These are phyloP conservation scores for Calonectria crousiana DNA, from an alignment of 2,329 filamentous ascomycete species.

Conservation along the genomic window DNA sequence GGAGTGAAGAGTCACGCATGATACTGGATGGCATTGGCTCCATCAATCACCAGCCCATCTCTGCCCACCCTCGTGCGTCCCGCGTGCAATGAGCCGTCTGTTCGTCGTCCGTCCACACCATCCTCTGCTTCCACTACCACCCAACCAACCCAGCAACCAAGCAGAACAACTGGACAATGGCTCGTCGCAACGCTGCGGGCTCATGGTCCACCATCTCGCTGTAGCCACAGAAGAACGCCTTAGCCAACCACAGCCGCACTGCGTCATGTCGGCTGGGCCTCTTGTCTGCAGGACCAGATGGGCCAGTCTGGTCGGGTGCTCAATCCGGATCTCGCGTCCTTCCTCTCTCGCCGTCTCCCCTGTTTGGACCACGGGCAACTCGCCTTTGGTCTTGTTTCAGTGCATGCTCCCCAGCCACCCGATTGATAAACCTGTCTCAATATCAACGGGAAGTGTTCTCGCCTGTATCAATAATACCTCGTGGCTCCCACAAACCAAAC, in stretches of 20 bases:
- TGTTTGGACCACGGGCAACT: neutral
- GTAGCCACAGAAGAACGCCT: neutral
- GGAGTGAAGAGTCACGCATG: constrained; percentile 25
- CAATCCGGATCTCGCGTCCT: constrained; percentile 16
- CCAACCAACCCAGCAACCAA: constrained; percentile 13
- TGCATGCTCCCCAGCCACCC: constrained; percentile 17
- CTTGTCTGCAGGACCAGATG: constrained; percentile 18
- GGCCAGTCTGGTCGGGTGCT: constrained; percentile 10
- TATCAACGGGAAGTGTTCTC: neutral
- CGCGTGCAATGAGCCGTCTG: constrained; percentile 12
- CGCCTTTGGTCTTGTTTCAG: neutral
- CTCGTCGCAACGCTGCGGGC: neutral
- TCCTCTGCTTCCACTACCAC: constrained; percentile 1
- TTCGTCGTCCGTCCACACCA: constrained; percentile 14
- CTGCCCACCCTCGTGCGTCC: constrained; percentile 22
- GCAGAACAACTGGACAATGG: neutral
- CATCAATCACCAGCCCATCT: constrained; percentile 22
- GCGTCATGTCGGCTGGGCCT: constrained; percentile 10
- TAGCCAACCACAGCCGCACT: constrained; percentile 7
- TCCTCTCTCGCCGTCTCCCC: neutral
- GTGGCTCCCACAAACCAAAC: neutral
- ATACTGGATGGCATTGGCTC: constrained; percentile 14
- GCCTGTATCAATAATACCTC: neutral
- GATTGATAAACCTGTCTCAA: neutral
- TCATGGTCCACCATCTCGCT: neutral